Conservation (phyloP, 1,139 yeast genomes). For the Hyphopichia burtonii region DNA sequence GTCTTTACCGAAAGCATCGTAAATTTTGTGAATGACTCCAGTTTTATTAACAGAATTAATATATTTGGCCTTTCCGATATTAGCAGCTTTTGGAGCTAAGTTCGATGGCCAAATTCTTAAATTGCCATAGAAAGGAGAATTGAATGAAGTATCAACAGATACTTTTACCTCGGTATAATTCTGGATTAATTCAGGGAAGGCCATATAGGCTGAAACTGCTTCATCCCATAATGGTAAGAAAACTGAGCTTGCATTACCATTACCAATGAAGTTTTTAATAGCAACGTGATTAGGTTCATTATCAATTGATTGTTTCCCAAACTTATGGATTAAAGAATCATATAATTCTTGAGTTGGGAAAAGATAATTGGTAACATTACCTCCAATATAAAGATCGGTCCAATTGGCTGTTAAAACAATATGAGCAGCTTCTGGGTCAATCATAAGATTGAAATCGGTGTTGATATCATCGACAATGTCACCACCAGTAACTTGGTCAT, state of each 20-base stretch:
- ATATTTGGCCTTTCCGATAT: constrained; percentile 33
- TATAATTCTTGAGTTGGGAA: constrained; percentile 37
- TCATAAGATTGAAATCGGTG: constrained; percentile 41
- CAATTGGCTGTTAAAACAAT: constrained; percentile 38
- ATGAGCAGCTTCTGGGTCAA: constrained; percentile 46
- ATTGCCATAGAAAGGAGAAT: constrained; percentile 40
- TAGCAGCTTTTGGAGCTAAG: constrained; percentile 26
- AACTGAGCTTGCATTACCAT: constrained; percentile 22
- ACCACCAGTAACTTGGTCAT: constrained; percentile 31
- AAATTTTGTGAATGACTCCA: constrained; percentile 23
- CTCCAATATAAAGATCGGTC: constrained; percentile 35
- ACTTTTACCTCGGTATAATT: constrained; percentile 23
- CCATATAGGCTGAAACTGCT: constrained; percentile 33
- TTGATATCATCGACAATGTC: constrained; percentile 28
- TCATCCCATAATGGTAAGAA: constrained; percentile 42
- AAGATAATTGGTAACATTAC: constrained; percentile 38
- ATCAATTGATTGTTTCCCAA: constrained; percentile 13
- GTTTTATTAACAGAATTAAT: constrained; percentile 26
- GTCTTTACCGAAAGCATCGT: constrained; percentile 17
- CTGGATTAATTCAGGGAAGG: constrained; percentile 29
- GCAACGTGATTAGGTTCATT: constrained; percentile 21
- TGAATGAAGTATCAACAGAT: constrained; percentile 36
- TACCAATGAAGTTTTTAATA: constrained; percentile 22
- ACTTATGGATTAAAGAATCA: constrained; percentile 26
- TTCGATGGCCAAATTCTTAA: constrained; percentile 32